phyloP scores from a whole-genome alignment of 2,329 filamentous ascomycete genomes.

The Fusarium haematococcum region DNA sequence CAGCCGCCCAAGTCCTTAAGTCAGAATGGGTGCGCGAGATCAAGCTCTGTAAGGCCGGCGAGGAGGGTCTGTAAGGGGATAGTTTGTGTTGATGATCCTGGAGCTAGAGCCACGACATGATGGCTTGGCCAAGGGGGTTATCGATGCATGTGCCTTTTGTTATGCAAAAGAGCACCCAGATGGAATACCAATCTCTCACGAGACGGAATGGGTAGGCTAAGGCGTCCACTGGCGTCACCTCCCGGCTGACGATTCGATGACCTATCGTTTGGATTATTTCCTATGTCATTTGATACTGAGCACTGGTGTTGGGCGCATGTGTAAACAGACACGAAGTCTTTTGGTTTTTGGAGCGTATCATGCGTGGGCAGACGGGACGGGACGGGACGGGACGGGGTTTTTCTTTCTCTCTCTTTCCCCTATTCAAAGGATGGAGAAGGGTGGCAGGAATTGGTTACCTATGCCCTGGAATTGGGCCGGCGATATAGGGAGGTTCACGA shows the following conservation, averaged over 20 bases:
- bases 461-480: constrained; percentile 14
- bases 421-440: constrained; percentile 15
- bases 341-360: constrained; percentile 26
- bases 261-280: constrained; percentile 39
- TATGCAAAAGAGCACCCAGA: constrained; percentile 11
- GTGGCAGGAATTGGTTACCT: constrained; percentile 18
- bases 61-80: constrained; percentile 82
- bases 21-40: constrained; percentile 99
- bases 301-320: constrained; percentile 50
- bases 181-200: constrained; percentile 19
- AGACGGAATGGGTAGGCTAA: constrained; percentile 29
- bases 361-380: constrained; percentile 10
- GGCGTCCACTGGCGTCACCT: constrained; percentile 17
- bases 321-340: constrained; percentile 37
- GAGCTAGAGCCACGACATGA: constrained; percentile 3
- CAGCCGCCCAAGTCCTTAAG: constrained; percentile 94
- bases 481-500: constrained; percentile 25
- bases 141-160: background rate
- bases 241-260: constrained; percentile 43
- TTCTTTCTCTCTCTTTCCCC: constrained; percentile 1
- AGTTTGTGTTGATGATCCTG: background rate
- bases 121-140: background rate
- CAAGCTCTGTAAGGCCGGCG: constrained; percentile 94
- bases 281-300: constrained; percentile 46
- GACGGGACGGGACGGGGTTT: constrained; percentile 11